phyloP scores from a whole-genome alignment of 225 moss, liverwort and hornwort genomes.

The Climacium dendroides region DNA sequence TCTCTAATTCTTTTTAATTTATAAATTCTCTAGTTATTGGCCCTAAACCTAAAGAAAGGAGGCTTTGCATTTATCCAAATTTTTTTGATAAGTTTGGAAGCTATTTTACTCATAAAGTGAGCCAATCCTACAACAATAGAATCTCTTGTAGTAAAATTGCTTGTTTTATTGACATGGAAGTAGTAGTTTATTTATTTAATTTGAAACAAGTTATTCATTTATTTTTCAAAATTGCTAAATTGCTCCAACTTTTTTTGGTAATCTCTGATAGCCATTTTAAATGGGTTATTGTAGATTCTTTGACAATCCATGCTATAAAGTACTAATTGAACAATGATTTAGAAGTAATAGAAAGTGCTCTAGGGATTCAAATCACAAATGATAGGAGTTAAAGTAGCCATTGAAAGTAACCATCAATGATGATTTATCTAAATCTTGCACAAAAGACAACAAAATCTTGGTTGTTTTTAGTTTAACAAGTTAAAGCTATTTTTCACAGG shows the following conservation, averaged over 20 bases:
- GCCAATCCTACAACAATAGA: neutral
- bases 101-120: accelerated
- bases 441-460: neutral
- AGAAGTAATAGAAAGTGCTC: neutral
- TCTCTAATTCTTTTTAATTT: neutral
- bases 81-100: neutral
- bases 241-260: neutral
- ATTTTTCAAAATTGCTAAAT: neutral
- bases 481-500: too few relatives aligned
- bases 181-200: neutral
- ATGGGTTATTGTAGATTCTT: neutral
- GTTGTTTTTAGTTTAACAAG: too few relatives aligned
- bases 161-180: neutral
- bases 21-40: neutral
- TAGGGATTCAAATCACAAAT: neutral
- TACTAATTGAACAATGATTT: neutral
- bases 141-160: neutral
- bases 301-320: too few relatives aligned
- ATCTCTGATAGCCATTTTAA: neutral
- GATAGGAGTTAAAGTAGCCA: neutral
- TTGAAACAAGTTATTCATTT: neutral
- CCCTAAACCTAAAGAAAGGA: accelerated
- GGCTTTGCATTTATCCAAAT: neutral
- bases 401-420: neutral
- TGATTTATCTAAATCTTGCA: neutral